A percentile compares a stretch with the other conserved stretches of the same genome.
Evolutionary conservation across 352 stramenopile species (phyloP).

Genomic region (Pythium brassicae): DNA sequence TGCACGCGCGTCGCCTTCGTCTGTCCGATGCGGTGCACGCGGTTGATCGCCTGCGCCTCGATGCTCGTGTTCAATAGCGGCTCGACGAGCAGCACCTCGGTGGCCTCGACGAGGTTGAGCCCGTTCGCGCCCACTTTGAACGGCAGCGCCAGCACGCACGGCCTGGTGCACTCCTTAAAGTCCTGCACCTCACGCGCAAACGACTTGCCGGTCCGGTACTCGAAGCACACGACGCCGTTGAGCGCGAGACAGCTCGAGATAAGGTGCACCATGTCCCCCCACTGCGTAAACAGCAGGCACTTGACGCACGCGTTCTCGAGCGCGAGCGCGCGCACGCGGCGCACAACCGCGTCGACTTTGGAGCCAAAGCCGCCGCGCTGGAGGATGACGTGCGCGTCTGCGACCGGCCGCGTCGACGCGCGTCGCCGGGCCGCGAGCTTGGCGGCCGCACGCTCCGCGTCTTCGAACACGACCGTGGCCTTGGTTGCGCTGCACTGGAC

Average conservation of each 20-base stretch:
- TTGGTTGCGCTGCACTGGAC: constrained; percentile 19
- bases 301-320: constrained; percentile 66
- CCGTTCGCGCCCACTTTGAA: constrained; percentile 90
- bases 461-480: constrained; percentile 22
- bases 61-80: constrained; percentile 83
- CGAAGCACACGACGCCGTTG: constrained; percentile 69
- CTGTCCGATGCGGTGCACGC: constrained; percentile 90
- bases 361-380: constrained; percentile 44
- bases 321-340: constrained; percentile 40
- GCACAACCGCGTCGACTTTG: constrained; percentile 66
- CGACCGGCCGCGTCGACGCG: background rate
- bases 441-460: background rate
- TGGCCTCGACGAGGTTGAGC: constrained; percentile 91
- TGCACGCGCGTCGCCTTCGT: constrained; percentile 77
- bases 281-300: constrained; percentile 90
- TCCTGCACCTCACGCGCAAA: constrained; percentile 38
- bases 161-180: constrained; percentile 45
- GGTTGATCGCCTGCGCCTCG: constrained; percentile 86
- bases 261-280: constrained; percentile 81
- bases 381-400: constrained; percentile 9
- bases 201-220: constrained; percentile 52
- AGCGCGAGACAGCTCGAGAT: constrained; percentile 22
- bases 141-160: constrained; percentile 67
- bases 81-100: constrained; percentile 90
- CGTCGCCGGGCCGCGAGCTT: background rate